phyloP scores from a whole-genome alignment of 257 asterid species.

The Cinchona pubescens region DNA sequence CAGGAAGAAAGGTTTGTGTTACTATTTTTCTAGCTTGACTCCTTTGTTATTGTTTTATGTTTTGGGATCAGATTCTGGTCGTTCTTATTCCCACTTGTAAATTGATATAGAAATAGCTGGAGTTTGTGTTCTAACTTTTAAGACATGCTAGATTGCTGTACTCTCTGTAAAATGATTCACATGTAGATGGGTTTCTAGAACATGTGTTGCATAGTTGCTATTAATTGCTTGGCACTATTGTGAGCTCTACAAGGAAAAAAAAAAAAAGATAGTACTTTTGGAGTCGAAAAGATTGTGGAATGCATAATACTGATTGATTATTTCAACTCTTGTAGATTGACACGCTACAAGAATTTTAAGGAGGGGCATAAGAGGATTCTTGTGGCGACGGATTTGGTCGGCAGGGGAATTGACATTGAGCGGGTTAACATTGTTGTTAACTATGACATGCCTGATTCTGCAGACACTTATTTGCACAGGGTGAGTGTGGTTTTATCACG shows the following conservation, averaged over 20 bases:
- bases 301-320: not conserved
- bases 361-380: conserved; percentile 95
- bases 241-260: not conserved
- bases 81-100: no score
- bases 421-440: conserved; percentile 88
- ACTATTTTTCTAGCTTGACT: not conserved
- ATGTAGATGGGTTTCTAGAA: not conserved
- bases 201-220: not conserved
- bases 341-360: conserved; percentile 83
- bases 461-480: conserved; percentile 91
- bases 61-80: not conserved
- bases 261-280: not conserved
- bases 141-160: not conserved
- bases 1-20: conserved; percentile 77
- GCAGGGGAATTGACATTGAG: conserved; percentile 90
- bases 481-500: conserved; percentile 28
- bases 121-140: no score
- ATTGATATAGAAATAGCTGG: not conserved
- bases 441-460: conserved; percentile 96
- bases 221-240: not conserved
- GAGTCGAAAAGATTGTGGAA: not conserved
- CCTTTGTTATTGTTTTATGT: not conserved
- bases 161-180: not conserved
- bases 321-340: conserved; percentile 44
- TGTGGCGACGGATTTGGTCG: conserved; percentile 91